Base-by-base conservation (phyloP, 1,139 yeast species). In the Kodamaea sp. region DNA sequence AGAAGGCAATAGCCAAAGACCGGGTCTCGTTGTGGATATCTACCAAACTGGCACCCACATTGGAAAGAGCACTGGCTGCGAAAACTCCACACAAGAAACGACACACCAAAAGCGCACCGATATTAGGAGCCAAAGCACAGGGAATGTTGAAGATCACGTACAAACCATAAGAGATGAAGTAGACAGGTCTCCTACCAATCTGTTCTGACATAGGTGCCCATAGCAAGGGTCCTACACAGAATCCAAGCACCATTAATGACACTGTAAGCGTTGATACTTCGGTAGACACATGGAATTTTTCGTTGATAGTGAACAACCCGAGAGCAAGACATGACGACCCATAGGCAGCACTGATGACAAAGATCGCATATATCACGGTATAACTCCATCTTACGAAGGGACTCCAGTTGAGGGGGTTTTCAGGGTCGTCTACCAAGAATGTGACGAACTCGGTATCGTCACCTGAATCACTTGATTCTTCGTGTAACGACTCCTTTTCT, bases 161-260 rank as follows among this genome's bases (percentile, higher is more conserved):
- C 13, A 87, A 69, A 15, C 80, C 76, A 56, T 86, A 76, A 1
- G 96, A 84, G 37, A 84, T 68, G 51, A 83, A 72, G 56, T 89
- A 89, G 13, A 89, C 94, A 3, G 90, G 86, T 46, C 88, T 75
- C 61, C 97, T 75, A 31, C 97, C 97, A 46, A 80, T 80, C 51
- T 83, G 80, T 59, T 89, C 97, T 23, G 90, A 80, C 32, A 88
- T 64, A 4, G 96, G 96, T 10, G 96, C 88, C 95, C 96, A 89
- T 18, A 88, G 49, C 41, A 89, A 66, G 1, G 96, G 96, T 26
- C 97, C 97, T 15, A 88, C 75, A 14, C 90, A 76, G 53, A 88
- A 89, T 3, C 96, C 97, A 24, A 86, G 57, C 32, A 89, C 96
- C 95, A 88, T 87, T 23, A 88, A 66, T 1, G 96, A 86, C 43